Base-by-base conservation (phyloP, 78 protist genomes). In the Dictyostelium capitatum region DNA sequence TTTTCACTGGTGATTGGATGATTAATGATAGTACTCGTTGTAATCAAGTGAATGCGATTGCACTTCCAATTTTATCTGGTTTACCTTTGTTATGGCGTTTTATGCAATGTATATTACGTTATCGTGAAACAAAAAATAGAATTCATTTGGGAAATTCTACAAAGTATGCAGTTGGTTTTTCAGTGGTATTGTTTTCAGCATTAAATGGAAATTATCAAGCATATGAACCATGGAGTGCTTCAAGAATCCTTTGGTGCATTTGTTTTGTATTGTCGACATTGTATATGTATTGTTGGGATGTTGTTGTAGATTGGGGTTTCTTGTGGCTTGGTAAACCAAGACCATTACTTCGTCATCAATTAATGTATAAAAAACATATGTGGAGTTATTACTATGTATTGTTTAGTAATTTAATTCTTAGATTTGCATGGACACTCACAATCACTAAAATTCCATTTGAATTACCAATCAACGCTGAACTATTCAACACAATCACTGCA, bases 211-310 rank as follows among this genome's bases (percentile, higher is more conserved):
- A 87, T n/a, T 87, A 87, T 32, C 75, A 23, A 51, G 53, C 62
- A 0, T 87, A 87, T 17, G 93, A 87, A 64, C 85, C 93, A 20
- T 90, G 95, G 95, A 82, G 89, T 53, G 73, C 95, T 1, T 30
- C 67, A 6, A 90, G 89, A 80, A 74, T 90, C 7, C 19, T 90
- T 9, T 90, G 95, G 95, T 72, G 80, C 53, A 53, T 90, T 50
- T 81, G 89, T 54, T 81, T 90, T 53, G 59, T 81, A 23, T 32
- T 90, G 7, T 84, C 95, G 10, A 81, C 95, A 14, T 14, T 81
- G 3, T 90, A 90, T 32, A 90, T 82, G 95, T 90, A 90, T 62
- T 20, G 41, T 43, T 90, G 95, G 95, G 95, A 90, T 59, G 95
- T 90, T 1, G 41, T 90, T 1, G 89, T 90, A 4, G 95, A 90